Base-by-base conservation (phyloP, 2,329 filamentous ascomycete species). In the Microdochium trichocladiopsis region DNA sequence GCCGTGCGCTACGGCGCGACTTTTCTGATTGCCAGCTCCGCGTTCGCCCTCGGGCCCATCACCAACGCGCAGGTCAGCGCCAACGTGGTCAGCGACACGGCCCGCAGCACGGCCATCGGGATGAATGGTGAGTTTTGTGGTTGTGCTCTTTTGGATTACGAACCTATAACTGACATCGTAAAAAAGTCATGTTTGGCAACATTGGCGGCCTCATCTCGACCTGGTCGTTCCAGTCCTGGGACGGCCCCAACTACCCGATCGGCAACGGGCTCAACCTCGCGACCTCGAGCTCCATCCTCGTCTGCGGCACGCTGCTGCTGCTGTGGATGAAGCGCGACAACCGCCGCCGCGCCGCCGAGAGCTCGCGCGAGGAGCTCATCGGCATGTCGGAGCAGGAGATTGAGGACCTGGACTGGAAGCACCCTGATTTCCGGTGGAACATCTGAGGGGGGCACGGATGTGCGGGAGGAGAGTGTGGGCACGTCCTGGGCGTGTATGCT, bases 231-330 rank as follows among this genome's bases (percentile, higher is more conserved):
- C 59, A 87, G 45, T 77, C 79, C 0, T 78, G 69, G 51, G 86
- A 90, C 59, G 78, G 59, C 0, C 86, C 86, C 0, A 68, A 87
- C 54, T 90, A 82, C 59, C 79, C 71, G 24, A 87, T 88, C 54
- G 87, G 86, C 0, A 90, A 89, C 61, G 85, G 85, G 0, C 62
- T 89, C 18, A 90, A 90, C 62, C 61, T 88, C 45, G 86, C 80
- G 0, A 83, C 81, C 0, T 73, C 74, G n/a, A 73, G 72, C n/a
- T 69, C 70, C 2, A 80, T 81, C 1, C 62, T 88, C 12, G 51
- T 88, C 1, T 52, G 77, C 3, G 71, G 73, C 4, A 72, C 76
- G 0, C 49, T 60, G 0, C 63, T 85, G 33, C 69, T 80, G 56
- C 57, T 77, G 1, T 90, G 82, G 80, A 87, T 88, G 75, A 72